Base-by-base conservation (phyloP, 306 rosid species). In the Crotalaria pallida region DNA sequence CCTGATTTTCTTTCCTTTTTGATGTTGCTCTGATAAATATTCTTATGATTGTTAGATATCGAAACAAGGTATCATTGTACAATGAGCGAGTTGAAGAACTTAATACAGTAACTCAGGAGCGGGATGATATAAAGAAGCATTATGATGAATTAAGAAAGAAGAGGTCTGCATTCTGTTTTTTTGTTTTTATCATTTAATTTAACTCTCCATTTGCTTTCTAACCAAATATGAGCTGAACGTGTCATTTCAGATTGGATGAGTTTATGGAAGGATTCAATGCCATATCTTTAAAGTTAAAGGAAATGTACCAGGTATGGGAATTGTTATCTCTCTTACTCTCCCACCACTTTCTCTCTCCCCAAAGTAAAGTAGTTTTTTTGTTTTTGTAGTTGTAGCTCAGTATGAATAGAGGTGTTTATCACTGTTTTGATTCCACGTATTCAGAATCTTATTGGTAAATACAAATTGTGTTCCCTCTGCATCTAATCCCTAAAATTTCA, bases 251-350 rank as follows among this genome's bases (percentile, higher is more conserved):
- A 80, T 79, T 94, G 85, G 99, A 94, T 10, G 96, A 94, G 82
- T 91, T 94, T 84, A 94, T 94, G 97, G 97, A 88, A 72, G 96
- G 99, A 62, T 94, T 94, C 74, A 94, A 89, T 77, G 74, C 97
- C 40, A 89, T 91, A 84, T 91, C 99, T 53, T 86, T 94, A 57
- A 94, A 94, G 85, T 76, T 94, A 34, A 91, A 94, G 80, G 99
- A 94, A 80, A 94, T 88, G 97, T 88, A 91, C 72, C 99, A 94
- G 97, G 96, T 90, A 63, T 77, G 77, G 64, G 73, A 60, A 77
- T n/a, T 57, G 19, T 58, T 48, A 75, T 57, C 56, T 36, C 65
- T 49, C 57, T 50, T 33, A 5, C 26, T 47, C 18, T 10, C 5
- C 26, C 69, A n/a, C n/a, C n/a, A 10, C 24, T 18, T 21, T 50